A percentile compares a stretch with the other conserved stretches of the same genome.
These are phyloP conservation scores for Coniochaeta ligniaria DNA, from an alignment of 2,329 filamentous ascomycete genomes.

Conservation along the genomic window DNA sequence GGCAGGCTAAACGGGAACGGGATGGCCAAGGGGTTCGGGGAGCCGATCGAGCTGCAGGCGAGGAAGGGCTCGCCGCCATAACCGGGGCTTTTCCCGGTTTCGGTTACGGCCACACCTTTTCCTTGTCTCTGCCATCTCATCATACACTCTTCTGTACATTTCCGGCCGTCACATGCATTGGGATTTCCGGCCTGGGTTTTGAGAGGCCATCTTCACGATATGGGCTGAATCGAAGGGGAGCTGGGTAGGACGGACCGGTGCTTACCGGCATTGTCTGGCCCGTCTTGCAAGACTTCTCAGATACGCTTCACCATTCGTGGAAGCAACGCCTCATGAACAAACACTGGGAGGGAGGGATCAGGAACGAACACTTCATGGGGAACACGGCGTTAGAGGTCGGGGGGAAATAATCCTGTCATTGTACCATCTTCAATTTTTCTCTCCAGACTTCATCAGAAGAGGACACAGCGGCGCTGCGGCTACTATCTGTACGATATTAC, in stretches of 20 bases:
- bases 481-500: not conserved
- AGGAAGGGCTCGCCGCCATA: slow-evolving; percentile 23
- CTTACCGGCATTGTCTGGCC: not conserved
- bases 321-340: not conserved
- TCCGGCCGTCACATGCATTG: not conserved
- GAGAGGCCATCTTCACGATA: not conserved
- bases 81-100: not conserved
- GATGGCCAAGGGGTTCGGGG: slow-evolving; percentile 10
- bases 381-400: not conserved
- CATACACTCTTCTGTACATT: not conserved
- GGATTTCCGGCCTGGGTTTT: not conserved
- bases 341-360: not conserved
- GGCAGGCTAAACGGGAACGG: slow-evolving; percentile 32
- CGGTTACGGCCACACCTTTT: not conserved
- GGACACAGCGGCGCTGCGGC: not conserved
- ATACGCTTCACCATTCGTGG: not conserved
- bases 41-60: slow-evolving; percentile 42
- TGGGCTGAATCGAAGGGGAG: not conserved
- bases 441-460: not conserved
- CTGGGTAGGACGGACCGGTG: not conserved
- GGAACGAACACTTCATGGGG: not conserved
- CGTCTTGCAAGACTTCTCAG: not conserved
- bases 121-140: not conserved
- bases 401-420: not conserved
- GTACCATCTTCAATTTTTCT: not conserved